Base-by-base conservation (phyloP, 805 yeast species). In the Ogataea salicorniae region DNA sequence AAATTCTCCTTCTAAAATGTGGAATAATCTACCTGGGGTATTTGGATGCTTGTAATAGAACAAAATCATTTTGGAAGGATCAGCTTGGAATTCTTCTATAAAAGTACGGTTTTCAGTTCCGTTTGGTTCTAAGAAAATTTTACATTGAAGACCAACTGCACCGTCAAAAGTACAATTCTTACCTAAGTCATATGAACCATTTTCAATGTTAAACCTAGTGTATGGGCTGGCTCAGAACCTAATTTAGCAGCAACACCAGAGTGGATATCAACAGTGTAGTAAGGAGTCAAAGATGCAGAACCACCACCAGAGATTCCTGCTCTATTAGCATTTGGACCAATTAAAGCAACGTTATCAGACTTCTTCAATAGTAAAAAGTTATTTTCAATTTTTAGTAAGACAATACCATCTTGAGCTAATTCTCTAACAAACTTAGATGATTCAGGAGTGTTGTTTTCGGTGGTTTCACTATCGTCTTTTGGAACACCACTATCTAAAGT, bases 221-320 rank as follows among this genome's bases (percentile, higher is more conserved):
- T 52, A 52, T 63, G 70, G 14, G 55, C 46, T 6, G 22, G 37
- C 52, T 54, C 46, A 2, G 55, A 55, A 5, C 61, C 62, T 13
- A 53, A 8, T 37, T 47, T 49, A 15, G 60, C 53, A 6, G 34
- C 34, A 31, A 55, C 29, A 29, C 51, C 47, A 11, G 46, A 48
- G 8, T 34, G 46, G 6, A 47, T 48, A 23, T 45, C 41, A 8
- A 46, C 38, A n/a, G 29, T 39, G 22, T 50, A 46, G 40, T 54
- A 51, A 14, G 66, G 60, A 18, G n/a, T 43, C 20, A 53, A 22
- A 13, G 78, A 66, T 34, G 84, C 82, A 34, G 83, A 78, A 8
- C 85, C 85, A 51, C 85, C 85, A 46, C 85, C 84, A 17, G 78
- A 71, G 53, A 67, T 74, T 29, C 72, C 70, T 5, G 78, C 65